Evolutionary conservation across 2,329 filamentous ascomycete species (phyloP).

Genomic region (Penicillium brevicompactum): DNA sequence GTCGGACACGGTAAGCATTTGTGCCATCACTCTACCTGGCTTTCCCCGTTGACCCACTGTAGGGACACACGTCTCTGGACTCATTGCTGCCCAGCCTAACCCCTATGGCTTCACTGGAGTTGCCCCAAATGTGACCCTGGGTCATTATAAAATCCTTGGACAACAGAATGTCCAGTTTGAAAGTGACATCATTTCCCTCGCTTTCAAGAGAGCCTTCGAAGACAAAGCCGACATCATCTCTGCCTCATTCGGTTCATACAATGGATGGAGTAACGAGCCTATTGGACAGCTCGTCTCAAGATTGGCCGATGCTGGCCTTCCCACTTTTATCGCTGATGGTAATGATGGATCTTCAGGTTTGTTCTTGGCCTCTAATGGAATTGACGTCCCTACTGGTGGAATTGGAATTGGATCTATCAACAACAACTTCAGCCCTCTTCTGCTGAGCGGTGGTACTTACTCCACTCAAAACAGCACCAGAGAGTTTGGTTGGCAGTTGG

Average conservation of each 20-base stretch:
- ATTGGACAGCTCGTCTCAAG: slow-evolving; percentile 12
- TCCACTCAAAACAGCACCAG: slow-evolving; percentile 28
- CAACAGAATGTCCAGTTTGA: slow-evolving; percentile 51
- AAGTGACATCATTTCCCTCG: slow-evolving; percentile 61
- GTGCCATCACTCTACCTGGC: not conserved
- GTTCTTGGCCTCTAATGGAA: slow-evolving; percentile 11
- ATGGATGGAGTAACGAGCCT: slow-evolving; percentile 35
- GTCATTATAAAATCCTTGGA: slow-evolving; percentile 61
- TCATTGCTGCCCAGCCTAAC: slow-evolving; percentile 61
- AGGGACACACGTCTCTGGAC: slow-evolving; percentile 65
- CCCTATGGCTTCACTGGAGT: slow-evolving; percentile 59
- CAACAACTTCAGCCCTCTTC: slow-evolving; percentile 35
- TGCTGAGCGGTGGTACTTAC: slow-evolving; percentile 29
- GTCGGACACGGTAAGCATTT: slow-evolving; percentile 8
- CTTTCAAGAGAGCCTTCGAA: slow-evolving; percentile 63
- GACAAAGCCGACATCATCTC: slow-evolving; percentile 52
- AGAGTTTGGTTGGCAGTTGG: slow-evolving; percentile 38
- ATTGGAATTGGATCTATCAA: slow-evolving; percentile 51
- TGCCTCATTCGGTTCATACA: slow-evolving; percentile 35
- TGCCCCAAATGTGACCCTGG: slow-evolving; percentile 59
- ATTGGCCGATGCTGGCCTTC: slow-evolving; percentile 8
- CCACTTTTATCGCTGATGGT: slow-evolving; percentile 6
- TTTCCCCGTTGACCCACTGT: slow-evolving; percentile 42
- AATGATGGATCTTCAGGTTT: slow-evolving; percentile 10
- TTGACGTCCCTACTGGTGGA: slow-evolving; percentile 6